Evolutionary conservation across 345 rosid genomes (phyloP).

Genomic region (Sonneratia caseolaris): DNA sequence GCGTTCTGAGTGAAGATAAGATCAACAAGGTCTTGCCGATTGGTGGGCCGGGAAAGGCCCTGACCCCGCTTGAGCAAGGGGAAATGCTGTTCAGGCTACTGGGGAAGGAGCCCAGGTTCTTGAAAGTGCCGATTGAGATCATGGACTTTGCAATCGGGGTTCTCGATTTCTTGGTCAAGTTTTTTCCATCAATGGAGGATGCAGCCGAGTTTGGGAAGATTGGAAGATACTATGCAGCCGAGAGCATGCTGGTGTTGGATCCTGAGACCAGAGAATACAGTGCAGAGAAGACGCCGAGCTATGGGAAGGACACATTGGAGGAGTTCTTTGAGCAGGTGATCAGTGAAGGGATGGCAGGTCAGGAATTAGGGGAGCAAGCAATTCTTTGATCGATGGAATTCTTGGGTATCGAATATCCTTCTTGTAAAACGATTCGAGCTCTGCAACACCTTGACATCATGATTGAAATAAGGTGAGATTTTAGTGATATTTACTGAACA

Average conservation of each 20-base stretch:
- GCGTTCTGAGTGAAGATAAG: conserved; percentile 65
- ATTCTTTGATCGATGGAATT: conserved; percentile 31
- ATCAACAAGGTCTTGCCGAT: conserved; percentile 69
- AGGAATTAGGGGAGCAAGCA: conserved; percentile 46
- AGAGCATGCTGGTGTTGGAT: conserved; percentile 85
- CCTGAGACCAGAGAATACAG: conserved; percentile 76
- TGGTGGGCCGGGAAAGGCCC: conserved; percentile 91
- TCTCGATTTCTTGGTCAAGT: conserved; percentile 58
- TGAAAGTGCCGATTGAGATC: conserved; percentile 82
- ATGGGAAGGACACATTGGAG: conserved; percentile 79
- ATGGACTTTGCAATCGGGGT: conserved; percentile 77
- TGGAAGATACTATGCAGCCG: conserved; percentile 89
- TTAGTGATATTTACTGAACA: background rate
- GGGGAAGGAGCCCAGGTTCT: conserved; percentile 76
- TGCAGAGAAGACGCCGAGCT: conserved; percentile 81
- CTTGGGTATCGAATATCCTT: background rate
- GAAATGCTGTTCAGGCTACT: conserved; percentile 61
- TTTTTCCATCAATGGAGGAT: conserved; percentile 72
- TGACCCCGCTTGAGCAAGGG: conserved; percentile 88
- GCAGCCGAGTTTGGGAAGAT: conserved; percentile 96
- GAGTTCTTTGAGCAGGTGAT: conserved; percentile 69
- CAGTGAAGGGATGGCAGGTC: conserved; percentile 57
- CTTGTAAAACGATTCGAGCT: background rate
- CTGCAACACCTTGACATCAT: background rate
- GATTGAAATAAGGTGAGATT: background rate